Conservation (phyloP, 2,329 filamentous ascomycete species). For the Pseudogymnoascus verrucosus region DNA sequence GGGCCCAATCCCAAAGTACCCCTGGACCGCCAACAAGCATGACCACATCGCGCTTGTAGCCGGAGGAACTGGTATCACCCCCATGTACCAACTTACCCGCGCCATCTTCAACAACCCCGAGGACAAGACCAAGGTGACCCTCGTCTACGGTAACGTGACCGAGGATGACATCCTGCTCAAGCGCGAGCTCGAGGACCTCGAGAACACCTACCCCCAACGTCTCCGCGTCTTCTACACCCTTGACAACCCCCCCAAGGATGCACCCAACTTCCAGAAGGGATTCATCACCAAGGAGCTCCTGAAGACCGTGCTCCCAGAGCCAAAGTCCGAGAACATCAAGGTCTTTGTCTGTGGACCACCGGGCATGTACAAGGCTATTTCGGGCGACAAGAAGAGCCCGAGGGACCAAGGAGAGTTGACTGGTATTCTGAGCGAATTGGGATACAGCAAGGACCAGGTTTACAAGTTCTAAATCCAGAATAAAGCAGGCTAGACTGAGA, state of each 20-base stretch:
- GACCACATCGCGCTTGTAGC: conserved; percentile 78
- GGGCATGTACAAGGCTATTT: conserved; percentile 86
- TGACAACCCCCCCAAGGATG: conserved; percentile 72
- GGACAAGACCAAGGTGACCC: conserved; percentile 95
- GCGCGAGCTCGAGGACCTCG: conserved; percentile 73
- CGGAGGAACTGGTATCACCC: conserved; percentile 94
- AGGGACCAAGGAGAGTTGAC: conserved; percentile 84
- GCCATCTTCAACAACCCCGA: conserved; percentile 93
- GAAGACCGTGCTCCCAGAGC: conserved; percentile 90
- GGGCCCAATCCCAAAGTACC: conserved; percentile 90
- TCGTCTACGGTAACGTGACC: conserved; percentile 83
- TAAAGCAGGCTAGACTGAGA: not conserved
- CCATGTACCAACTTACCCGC: conserved; percentile 91
- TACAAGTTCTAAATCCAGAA: conserved; percentile 69
- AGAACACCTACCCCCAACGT: conserved; percentile 90
- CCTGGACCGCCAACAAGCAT: conserved; percentile 88
- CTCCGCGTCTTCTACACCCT: conserved; percentile 95
- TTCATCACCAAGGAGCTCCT: conserved; percentile 84
- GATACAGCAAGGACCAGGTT: conserved; percentile 81
- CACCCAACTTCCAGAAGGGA: conserved; percentile 64
- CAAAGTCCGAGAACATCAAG: conserved; percentile 88
- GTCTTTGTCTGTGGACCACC: conserved; percentile 93
- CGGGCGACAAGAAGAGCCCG: conserved; percentile 84
- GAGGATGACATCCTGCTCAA: conserved; percentile 91
- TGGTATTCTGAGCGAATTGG: conserved; percentile 73